These are phyloP conservation scores for Panaeolus cyanescens DNA, from an alignment of 768 basidiomycete species.

Conservation along the genomic window DNA sequence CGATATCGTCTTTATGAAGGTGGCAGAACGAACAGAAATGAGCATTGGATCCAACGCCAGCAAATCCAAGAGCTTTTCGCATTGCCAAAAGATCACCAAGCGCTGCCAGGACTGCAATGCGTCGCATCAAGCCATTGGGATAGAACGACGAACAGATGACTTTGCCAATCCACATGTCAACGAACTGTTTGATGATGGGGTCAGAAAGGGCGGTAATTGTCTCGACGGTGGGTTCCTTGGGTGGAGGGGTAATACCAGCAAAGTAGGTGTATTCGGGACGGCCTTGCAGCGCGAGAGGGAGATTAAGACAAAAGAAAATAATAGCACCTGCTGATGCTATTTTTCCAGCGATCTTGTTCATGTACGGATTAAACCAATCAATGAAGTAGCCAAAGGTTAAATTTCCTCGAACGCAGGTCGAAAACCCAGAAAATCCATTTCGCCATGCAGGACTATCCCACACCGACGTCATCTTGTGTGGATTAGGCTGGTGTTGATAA, in stretches of 20 bases:
- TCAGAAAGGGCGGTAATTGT: constrained; percentile 19
- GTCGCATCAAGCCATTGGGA: constrained; percentile 13
- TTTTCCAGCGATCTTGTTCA: constrained; percentile 15
- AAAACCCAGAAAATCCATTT: background rate
- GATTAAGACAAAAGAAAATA: constrained; percentile 19
- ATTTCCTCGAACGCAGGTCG: constrained; percentile 1
- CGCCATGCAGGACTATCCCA: constrained; percentile 31
- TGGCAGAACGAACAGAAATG: constrained; percentile 22
- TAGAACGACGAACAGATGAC: constrained; percentile 11
- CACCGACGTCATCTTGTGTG: constrained; percentile 19
- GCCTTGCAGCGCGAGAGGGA: constrained; percentile 12
- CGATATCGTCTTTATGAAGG: constrained; percentile 4
- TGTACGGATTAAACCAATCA: constrained; percentile 8
- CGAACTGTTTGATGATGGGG: constrained; percentile 14
- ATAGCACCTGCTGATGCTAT: constrained; percentile 17
- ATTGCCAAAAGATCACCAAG: constrained; percentile 21
- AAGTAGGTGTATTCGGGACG: constrained; percentile 9
- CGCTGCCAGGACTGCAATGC: constrained; percentile 14
- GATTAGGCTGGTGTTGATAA: constrained; percentile 1
- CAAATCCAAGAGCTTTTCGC: constrained; percentile 20
- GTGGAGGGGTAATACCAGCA: constrained; percentile 20
- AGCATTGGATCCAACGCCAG: constrained; percentile 12
- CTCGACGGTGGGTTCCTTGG: constrained; percentile 16
- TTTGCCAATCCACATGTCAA: constrained; percentile 12
- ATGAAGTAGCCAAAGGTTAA: constrained; percentile 15